A percentile compares a stretch with the other conserved stretches of the same genome.
phyloP scores from a whole-genome alignment of 2,329 filamentous ascomycete species.

The Thyridium curvatum region DNA sequence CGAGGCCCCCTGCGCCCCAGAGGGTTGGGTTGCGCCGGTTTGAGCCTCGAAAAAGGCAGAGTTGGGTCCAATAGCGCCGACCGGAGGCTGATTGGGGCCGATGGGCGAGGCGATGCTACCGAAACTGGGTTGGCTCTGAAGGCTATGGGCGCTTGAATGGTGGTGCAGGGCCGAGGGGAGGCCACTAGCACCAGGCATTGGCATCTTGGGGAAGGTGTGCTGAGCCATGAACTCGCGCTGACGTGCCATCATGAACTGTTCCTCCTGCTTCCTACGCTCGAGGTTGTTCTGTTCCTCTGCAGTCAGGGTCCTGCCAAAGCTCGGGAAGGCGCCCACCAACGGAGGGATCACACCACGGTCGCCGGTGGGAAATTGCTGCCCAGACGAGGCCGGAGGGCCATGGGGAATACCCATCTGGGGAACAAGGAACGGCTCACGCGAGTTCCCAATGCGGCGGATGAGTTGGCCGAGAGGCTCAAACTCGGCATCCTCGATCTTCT shows the following conservation, averaged over 20 bases:
- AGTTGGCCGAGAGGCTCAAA: slow-evolving; percentile 94
- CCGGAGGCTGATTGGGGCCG: slow-evolving; percentile 44
- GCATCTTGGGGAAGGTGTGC: slow-evolving; percentile 65
- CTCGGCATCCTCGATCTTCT: slow-evolving; percentile 87
- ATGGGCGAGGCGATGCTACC: slow-evolving; percentile 89
- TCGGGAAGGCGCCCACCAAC: slow-evolving; percentile 88
- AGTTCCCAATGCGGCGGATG: slow-evolving; percentile 93
- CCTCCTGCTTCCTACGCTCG: slow-evolving; percentile 93
- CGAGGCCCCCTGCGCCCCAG: slow-evolving; percentile 31
- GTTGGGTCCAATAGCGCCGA: slow-evolving; percentile 53
- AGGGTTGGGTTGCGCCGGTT: slow-evolving; percentile 26
- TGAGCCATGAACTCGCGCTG: slow-evolving; percentile 92
- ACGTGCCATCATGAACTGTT: slow-evolving; percentile 92
- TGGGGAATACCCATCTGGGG: slow-evolving; percentile 95
- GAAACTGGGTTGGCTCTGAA: slow-evolving; percentile 96
- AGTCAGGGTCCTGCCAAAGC: slow-evolving; percentile 91
- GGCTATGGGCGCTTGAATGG: slow-evolving; percentile 88
- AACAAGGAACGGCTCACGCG: slow-evolving; percentile 92
- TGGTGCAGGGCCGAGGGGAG: slow-evolving; percentile 63
- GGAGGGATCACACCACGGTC: slow-evolving; percentile 69
- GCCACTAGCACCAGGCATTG: slow-evolving; percentile 45
- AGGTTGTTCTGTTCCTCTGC: slow-evolving; percentile 97
- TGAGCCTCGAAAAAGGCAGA: slow-evolving; percentile 64
- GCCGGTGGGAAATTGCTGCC: slow-evolving; percentile 24
- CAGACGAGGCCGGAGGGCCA: slow-evolving; percentile 57